phyloP scores from a whole-genome alignment of 1,139 yeast species.

The Suhomyces bolitotheri region DNA sequence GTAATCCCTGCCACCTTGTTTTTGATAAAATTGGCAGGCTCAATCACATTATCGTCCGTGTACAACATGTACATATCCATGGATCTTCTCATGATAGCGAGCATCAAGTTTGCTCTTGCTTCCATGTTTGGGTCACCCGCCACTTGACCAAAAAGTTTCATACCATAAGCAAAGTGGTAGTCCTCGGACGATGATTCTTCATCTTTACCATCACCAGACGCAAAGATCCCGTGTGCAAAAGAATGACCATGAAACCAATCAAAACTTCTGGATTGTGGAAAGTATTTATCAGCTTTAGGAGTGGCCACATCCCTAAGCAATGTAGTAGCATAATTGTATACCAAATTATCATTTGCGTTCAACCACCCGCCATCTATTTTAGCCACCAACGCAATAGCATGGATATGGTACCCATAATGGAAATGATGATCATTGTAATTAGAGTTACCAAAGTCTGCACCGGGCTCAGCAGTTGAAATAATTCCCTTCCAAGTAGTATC shows the following conservation, averaged over 20 bases:
- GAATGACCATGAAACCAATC: slow-evolving; percentile 52
- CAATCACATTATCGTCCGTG: slow-evolving; percentile 39
- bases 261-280: slow-evolving; percentile 45
- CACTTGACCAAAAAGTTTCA: slow-evolving; percentile 41
- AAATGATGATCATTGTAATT: slow-evolving; percentile 81
- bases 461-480: slow-evolving; percentile 64
- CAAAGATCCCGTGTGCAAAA: slow-evolving; percentile 48
- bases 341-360: slow-evolving; percentile 27
- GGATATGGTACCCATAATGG: slow-evolving; percentile 77
- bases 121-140: slow-evolving; percentile 38
- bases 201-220: slow-evolving; percentile 49
- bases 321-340: slow-evolving; percentile 33
- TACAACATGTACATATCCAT: slow-evolving; percentile 48
- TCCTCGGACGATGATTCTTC: slow-evolving; percentile 51
- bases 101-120: slow-evolving; percentile 41
- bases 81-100: slow-evolving; percentile 43
- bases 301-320: slow-evolving; percentile 45
- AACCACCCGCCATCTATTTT: slow-evolving; percentile 51
- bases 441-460: slow-evolving; percentile 74
- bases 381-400: slow-evolving; percentile 67
- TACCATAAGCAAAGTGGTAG: slow-evolving; percentile 46
- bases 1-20: slow-evolving; percentile 49
- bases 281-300: slow-evolving; percentile 36
- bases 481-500: slow-evolving; percentile 76
- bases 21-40: slow-evolving; percentile 38